phyloP scores from a whole-genome alignment of 2,329 filamentous ascomycete genomes.

The Cordyceps fumosorosea region DNA sequence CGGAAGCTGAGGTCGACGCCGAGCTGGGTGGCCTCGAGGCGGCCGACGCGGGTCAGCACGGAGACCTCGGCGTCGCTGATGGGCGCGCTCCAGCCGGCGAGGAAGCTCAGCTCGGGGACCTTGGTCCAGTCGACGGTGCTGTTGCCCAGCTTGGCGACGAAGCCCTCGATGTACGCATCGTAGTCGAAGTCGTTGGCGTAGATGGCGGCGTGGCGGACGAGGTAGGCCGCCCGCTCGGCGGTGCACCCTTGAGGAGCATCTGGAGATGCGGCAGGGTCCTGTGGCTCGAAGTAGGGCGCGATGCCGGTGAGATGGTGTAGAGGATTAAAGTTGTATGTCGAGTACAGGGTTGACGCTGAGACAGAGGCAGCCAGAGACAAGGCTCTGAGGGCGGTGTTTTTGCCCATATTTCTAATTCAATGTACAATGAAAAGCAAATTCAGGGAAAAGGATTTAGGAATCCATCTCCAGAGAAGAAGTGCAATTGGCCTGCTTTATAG shows the following conservation, averaged over 20 bases:
- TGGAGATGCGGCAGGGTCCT: conserved; percentile 39
- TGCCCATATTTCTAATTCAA: neutral
- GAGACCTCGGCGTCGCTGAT: conserved; percentile 50
- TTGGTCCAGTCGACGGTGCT: conserved; percentile 51
- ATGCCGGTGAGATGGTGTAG: conserved; percentile 50
- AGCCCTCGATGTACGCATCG: conserved; percentile 50
- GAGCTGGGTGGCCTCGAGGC: conserved; percentile 52
- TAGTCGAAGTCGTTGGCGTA: conserved; percentile 55
- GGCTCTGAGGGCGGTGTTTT: neutral
- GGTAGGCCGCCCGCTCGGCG: conserved; percentile 45
- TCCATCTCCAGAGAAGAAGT: neutral
- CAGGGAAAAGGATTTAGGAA: neutral
- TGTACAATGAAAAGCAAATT: neutral
- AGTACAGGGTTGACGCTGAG: conserved; percentile 31
- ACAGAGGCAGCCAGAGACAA: conserved; percentile 10
- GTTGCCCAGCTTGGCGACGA: conserved; percentile 52
- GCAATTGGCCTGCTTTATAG: neutral
- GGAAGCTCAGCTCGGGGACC: conserved; percentile 49
- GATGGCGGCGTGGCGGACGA: conserved; percentile 53
- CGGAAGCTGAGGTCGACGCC: conserved; percentile 52
- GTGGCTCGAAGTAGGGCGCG: conserved; percentile 50
- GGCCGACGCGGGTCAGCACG: conserved; percentile 55
- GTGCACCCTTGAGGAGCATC: conserved; percentile 43
- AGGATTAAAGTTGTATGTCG: conserved; percentile 44
- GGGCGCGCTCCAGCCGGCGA: conserved; percentile 50